Evolutionary conservation across 257 asterid genomes (phyloP), one percentile per base, ranked within the genome.

Genomic region (Lycium barbarum): DNA sequence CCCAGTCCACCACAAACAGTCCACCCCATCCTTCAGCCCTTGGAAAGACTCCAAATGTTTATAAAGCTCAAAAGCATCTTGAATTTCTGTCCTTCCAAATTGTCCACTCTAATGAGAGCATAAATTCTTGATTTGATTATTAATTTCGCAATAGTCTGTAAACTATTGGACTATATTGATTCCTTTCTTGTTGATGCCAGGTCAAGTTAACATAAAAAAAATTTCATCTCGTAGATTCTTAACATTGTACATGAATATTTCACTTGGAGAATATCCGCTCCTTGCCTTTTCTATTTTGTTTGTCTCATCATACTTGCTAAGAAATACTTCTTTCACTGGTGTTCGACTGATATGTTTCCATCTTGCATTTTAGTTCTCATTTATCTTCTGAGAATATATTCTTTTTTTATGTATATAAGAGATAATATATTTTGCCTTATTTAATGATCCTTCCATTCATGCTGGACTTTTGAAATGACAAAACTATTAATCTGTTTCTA

Each of bases 401-500:
- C 1, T 49, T 7, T 1, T 49, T 49, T 49, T 49, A 49, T 72
- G 10, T 43, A n/a, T 72, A 5, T 10, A 43, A 43, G 45, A 14
- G 45, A 22, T 58, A 58, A n/a, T 18, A 58, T 6, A 58, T 51
- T 53, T 76, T 22, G 63, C 5, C 47, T 76, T 7, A 22, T 76
- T 15, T 76, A 26, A 26, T 76, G 82, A 76, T 76, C 26, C 6
- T 26, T 76, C 14, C 26, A 76, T 26, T 51, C 82, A 43, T 51
- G 82, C 13, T 76, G 63, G 47, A 51, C 62, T 76, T 76, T 76
- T 68, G 63, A 51, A 51, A 76, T 51, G 45, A 51, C n/a, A 22
- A 14, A 51, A 8, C 62, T 49, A 14, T 49, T 51, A 3, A 76
- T 76, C 9, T 51, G 36, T 43, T 53, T 76, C 47, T 22, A 13